Evolutionary conservation across 2,329 filamentous ascomycete genomes (phyloP), one percentile per base, ranked within the genome.

Genomic region (Aspergillus pseudoviridinutans): DNA sequence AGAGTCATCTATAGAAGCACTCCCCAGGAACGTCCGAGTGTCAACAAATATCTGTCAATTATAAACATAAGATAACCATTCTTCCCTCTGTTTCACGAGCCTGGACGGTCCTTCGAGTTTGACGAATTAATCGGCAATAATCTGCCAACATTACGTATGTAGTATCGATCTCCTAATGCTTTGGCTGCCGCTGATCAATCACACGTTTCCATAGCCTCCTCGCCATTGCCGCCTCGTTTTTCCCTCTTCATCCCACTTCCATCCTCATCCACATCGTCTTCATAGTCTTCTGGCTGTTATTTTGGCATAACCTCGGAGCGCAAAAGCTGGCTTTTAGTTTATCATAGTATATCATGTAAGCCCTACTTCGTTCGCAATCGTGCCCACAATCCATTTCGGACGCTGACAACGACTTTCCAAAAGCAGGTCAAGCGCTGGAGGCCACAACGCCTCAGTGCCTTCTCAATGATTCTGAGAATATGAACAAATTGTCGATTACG

Each of bases 401-500:
- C 32, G 14, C 14, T 38, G 32, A 38, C 32, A 17, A 38, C 32
- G 32, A 14, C 22, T 27, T n/a, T 12, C n/a, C 44, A 25, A n/a
- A n/a, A n/a, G n/a, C 41, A 41, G 25, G 25, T 50, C 44, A 46
- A 56, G 62, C 61, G 59, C 62, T 60, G 61, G 56, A 42, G 58
- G 61, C 58, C 49, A 24, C 17, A 28, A 50, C 8, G 62, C 56
- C 57, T 59, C 62, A 55, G 61, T 63, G 62, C 58, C 58, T 24
- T 41, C 42, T 46, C 35, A n/a, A 61, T 61, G 62, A 52, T 55
- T 50, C 58, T 53, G 49, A 62, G 56, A 64, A 60, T 56, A 64
- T 64, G 62, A 58, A n/a, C 38, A 49, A 28, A 49, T 49, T 50
- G 54, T 46, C 54, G 49, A 12, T 51, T 14, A 46, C 42, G 22